Percentiles rank a stretch among this genome's conserved stretches.
Evolutionary conservation across 2,329 filamentous ascomycete genomes (phyloP).

Genomic region (Apiospora hydei): DNA sequence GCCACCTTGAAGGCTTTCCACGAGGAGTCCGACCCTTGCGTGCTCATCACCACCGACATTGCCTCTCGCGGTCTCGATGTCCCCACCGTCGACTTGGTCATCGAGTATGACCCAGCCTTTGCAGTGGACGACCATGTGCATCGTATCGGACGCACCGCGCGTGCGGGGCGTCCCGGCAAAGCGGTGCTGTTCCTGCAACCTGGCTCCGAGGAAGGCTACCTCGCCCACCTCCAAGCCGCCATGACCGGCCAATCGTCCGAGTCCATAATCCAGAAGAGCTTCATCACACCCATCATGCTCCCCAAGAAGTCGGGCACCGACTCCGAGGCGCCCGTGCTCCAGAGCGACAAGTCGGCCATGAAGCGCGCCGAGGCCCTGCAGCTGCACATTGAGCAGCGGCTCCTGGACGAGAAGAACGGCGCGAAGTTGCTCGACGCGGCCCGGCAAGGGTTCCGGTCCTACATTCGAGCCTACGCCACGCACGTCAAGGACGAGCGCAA

Average conservation of each 20-base stretch:
- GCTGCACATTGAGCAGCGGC: conserved; percentile 65
- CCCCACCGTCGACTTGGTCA: conserved; percentile 90
- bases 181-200: conserved; percentile 90
- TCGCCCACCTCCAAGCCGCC: conserved; percentile 69
- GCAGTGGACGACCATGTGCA: conserved; percentile 93
- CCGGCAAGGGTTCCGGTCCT: conserved; percentile 86
- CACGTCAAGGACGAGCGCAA: conserved; percentile 84
- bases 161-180: conserved; percentile 86
- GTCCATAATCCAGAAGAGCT: conserved; percentile 68
- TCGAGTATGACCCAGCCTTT: conserved; percentile 97
- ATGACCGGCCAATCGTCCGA: conserved; percentile 61
- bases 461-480: conserved; percentile 93
- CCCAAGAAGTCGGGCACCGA: conserved; percentile 62
- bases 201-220: conserved; percentile 90
- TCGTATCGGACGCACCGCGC: conserved; percentile 91
- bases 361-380: conserved; percentile 63
- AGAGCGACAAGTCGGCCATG: conserved; percentile 53
- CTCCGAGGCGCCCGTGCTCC: conserved; percentile 62
- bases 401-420: conserved; percentile 49
- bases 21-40: conserved; percentile 73
- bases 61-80: conserved; percentile 95
- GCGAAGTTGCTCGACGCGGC: conserved; percentile 77
- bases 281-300: conserved; percentile 66
- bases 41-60: conserved; percentile 94
- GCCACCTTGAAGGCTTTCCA: conserved; percentile 85